These are phyloP conservation scores for Wolfiporia cocos DNA, from an alignment of 1,284 basidiomycete genomes.

Conservation along the genomic window DNA sequence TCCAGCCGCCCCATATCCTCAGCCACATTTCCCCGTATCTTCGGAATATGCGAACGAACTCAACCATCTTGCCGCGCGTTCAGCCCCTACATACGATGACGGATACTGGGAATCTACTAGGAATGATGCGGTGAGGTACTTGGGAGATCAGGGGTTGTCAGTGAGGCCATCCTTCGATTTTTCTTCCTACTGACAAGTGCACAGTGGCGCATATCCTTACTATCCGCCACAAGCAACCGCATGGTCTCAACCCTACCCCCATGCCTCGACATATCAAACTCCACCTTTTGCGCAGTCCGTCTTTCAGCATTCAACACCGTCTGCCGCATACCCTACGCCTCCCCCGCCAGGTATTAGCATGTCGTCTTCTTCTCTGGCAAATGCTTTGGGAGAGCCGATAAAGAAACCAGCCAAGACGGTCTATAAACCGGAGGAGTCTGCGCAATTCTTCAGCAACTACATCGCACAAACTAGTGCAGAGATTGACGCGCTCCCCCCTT, in stretches of 20 bases:
- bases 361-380: constrained; percentile 69
- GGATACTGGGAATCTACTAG: constrained; percentile 51
- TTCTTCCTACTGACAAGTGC: background rate
- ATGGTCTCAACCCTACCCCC: constrained; percentile 31
- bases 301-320: constrained; percentile 51
- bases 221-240: constrained; percentile 18
- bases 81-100: constrained; percentile 31
- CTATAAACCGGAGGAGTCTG: constrained; percentile 52
- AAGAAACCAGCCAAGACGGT: constrained; percentile 24
- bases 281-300: constrained; percentile 55
- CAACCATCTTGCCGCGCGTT: constrained; percentile 38
- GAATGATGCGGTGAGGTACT: constrained; percentile 44
- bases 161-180: constrained; percentile 9
- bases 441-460: constrained; percentile 56
- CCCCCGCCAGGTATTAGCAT: constrained; percentile 54
- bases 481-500: too few relatives aligned
- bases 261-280: constrained; percentile 39
- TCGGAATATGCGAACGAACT: constrained; percentile 52
- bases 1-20: constrained; percentile 30
- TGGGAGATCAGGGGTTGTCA: constrained; percentile 38
- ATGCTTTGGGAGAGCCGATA: constrained; percentile 52
- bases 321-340: constrained; percentile 60
- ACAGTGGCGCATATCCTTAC: constrained; percentile 15
- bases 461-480: constrained; percentile 45
- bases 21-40: constrained; percentile 44